Base-by-base conservation (phyloP, 202 grass and related monocot species). In the Eragrostis tef region DNA sequence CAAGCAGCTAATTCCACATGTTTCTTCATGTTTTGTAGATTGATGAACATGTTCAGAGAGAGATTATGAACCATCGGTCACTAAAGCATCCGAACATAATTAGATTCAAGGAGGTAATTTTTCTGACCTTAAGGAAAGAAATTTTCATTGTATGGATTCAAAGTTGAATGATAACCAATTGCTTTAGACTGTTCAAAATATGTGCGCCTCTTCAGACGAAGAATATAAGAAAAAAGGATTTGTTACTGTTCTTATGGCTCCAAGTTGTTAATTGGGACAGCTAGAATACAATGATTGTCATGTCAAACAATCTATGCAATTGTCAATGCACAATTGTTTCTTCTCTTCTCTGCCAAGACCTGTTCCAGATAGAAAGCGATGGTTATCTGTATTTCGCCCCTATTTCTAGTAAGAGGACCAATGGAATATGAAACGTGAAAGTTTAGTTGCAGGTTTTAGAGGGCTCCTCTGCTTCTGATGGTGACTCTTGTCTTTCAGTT, bases 21-120 rank as follows among this genome's bases (percentile, higher is more conserved):
- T 82, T 73, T 79, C 11, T 76, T 70, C 22, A 24, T 52, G 22
- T 81, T 79, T 24, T n/a, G 6, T 81, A 98, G 94, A 94, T 98
- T 75, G 94, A 98, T 84, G 94, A 98, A 57, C 85, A 98, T 91
- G 94, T 98, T 88, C 90, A 94, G 71, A 93, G 94, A 63, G 94
- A 98, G 88, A 98, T 98, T 83, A 98, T 98, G 88, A 98, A 98
- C 69, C 94, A 98, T 80, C 86, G 94, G 61, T 98, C 88, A 49
- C 73, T 98, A 69, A 94, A 81, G 81, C 94, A 98, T 85, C 94
- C 92, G 56, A 91, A 98, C 83, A 98, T 98, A 76, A 76, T 98
- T 51, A 83, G 88, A 88, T 98, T 98, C 76, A 98, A 94, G 79
- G 94, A 98, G 94, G 94, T 98, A 93, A 78, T 73, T 82, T 82